These are phyloP conservation scores for Lepidium campestre DNA, from an alignment of 441 rosid species.

Conservation along the genomic window DNA sequence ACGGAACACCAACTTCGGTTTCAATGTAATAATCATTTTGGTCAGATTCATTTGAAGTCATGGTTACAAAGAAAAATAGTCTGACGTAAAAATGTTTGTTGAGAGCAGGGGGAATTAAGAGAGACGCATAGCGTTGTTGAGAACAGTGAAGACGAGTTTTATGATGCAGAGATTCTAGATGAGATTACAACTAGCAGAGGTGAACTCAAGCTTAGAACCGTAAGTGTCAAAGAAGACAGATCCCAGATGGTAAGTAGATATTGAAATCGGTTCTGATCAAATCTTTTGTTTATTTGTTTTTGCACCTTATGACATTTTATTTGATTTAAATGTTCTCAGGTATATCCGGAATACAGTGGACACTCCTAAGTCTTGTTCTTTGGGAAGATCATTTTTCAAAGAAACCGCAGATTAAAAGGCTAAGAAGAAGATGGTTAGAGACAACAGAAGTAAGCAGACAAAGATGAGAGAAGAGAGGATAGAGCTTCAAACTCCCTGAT, in stretches of 20 bases:
- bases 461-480: constrained; percentile 1
- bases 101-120: constrained; percentile 22
- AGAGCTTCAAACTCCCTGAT: background rate
- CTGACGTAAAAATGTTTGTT: background rate
- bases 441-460: constrained; percentile 3
- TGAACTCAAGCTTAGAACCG: constrained; percentile 62
- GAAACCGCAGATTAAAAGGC: background rate
- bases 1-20: constrained; percentile 37
- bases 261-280: background rate
- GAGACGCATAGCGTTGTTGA: constrained; percentile 18
- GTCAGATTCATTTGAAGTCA: background rate
- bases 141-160: constrained; percentile 35
- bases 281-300: background rate
- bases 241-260: constrained; percentile 21
- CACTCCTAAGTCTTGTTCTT: constrained; percentile 7
- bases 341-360: constrained; percentile 23
- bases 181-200: constrained; percentile 78
- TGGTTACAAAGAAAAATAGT: background rate
- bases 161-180: constrained; percentile 65
- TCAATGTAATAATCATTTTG: constrained; percentile 33
- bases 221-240: constrained; percentile 45
- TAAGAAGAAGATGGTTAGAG: background rate
- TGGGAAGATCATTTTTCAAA: background rate
- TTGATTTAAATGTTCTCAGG: constrained; percentile 9
- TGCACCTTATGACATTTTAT: background rate